Conservation (phyloP, 768 basidiomycete species). For the Calocera cornea region DNA sequence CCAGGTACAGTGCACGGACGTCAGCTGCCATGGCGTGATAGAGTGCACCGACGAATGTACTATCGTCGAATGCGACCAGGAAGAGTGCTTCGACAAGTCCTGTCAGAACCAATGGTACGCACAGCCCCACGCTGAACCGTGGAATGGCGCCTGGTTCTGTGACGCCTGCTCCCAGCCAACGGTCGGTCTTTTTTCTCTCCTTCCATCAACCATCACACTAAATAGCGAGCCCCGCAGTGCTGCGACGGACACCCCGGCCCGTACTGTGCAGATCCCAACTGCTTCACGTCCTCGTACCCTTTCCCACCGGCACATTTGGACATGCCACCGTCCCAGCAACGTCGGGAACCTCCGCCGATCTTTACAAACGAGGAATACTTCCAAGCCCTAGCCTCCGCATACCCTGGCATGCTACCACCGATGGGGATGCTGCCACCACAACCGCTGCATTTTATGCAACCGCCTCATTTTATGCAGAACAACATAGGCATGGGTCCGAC, state of each 20-base stretch:
- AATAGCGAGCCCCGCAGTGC: background rate
- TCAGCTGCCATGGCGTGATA: background rate
- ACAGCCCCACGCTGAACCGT: background rate
- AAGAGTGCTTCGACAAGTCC: background rate
- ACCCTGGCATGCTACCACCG: background rate
- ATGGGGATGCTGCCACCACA: background rate
- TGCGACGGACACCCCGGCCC: background rate
- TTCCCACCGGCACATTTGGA: background rate
- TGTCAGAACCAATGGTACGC: background rate
- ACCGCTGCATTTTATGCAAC: background rate
- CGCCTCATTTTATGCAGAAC: background rate
- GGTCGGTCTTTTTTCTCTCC: background rate
- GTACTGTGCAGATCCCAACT: background rate
- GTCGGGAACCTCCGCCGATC: background rate
- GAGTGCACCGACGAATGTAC: background rate
- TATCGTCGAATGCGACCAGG: conserved; percentile 2
- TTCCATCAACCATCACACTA: background rate
- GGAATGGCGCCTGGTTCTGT: background rate
- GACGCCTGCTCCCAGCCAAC: background rate
- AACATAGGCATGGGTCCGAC: background rate
- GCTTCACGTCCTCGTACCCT: background rate
- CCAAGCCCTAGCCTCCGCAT: background rate
- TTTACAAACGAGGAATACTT: background rate
- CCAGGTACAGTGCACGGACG: conserved; percentile 1
- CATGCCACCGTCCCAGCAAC: background rate